Evolutionary conservation across 192 early-diverging fungal genomes (phyloP).

Genomic region (Lunasporangiospora selenospora): DNA sequence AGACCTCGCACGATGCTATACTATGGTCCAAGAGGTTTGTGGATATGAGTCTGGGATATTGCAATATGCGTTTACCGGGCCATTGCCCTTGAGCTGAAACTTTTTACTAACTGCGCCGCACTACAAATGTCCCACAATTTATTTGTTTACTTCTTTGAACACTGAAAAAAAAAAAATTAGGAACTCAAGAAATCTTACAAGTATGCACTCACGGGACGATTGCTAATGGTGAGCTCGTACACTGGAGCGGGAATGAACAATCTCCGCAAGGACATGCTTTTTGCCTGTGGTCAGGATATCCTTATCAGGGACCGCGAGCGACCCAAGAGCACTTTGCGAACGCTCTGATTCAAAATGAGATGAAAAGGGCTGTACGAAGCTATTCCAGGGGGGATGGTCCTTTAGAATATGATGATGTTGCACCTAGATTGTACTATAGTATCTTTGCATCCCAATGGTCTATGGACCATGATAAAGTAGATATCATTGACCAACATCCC

Average conservation of each 20-base stretch:
- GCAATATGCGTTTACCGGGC: background rate
- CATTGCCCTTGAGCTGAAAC: background rate
- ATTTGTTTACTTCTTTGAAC: no score
- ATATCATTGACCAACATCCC: background rate
- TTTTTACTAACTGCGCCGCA: no score
- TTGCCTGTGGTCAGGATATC: slow-evolving; percentile 50
- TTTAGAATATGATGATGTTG: no score
- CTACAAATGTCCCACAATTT: no score
- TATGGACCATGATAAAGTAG: background rate
- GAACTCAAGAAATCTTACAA: slow-evolving; percentile 38
- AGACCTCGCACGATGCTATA: slow-evolving; percentile 67
- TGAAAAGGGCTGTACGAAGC: no score
- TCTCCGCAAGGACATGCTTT: slow-evolving; percentile 74
- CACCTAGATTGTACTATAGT: background rate
- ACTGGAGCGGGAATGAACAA: slow-evolving; percentile 67
- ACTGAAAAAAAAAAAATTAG: slow-evolving; percentile 4
- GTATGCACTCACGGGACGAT: slow-evolving; percentile 44
- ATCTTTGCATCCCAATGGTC: background rate
- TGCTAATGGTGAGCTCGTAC: slow-evolving; percentile 71
- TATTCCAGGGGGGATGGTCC: no score
- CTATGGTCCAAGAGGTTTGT: slow-evolving; percentile 57
- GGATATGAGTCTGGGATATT: background rate
- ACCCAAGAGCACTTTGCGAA: slow-evolving; percentile 23
- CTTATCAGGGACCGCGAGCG: slow-evolving; percentile 29
- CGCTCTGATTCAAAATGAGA: no score